These are phyloP conservation scores for Pichia paraexigua DNA, from an alignment of 805 yeast species.

Conservation along the genomic window DNA sequence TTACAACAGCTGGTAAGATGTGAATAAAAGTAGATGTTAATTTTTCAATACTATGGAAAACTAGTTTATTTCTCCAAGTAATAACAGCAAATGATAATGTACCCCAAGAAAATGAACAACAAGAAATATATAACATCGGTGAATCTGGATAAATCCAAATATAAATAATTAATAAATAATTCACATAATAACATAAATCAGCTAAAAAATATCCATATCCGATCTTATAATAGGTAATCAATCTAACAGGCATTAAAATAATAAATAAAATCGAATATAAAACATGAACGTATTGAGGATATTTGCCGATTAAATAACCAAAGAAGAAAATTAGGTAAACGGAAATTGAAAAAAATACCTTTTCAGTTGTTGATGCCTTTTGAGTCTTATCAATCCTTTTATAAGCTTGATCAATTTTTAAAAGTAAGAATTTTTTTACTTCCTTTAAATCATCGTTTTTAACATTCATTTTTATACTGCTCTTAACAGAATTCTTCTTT, in stretches of 20 bases:
- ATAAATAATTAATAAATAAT: slow-evolving; percentile 55
- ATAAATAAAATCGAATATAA: slow-evolving; percentile 57
- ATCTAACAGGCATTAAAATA: slow-evolving; percentile 74
- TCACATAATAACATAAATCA: slow-evolving; percentile 89
- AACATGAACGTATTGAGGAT: slow-evolving; percentile 70
- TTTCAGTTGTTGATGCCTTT: slow-evolving; percentile 54
- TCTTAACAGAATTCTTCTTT: slow-evolving; percentile 15
- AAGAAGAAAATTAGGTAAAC: slow-evolving; percentile 57
- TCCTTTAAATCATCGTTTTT: slow-evolving; percentile 23
- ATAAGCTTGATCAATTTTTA: slow-evolving; percentile 32
- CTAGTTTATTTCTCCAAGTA: slow-evolving; percentile 92
- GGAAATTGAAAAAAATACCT: slow-evolving; percentile 70
- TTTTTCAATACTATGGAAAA: slow-evolving; percentile 84
- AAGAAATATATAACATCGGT: slow-evolving; percentile 63
- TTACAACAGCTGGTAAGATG: slow-evolving; percentile 78
- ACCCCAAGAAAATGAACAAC: slow-evolving; percentile 83
- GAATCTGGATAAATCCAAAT: slow-evolving; percentile 82
- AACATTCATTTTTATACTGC: slow-evolving; percentile 16
- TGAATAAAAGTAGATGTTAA: slow-evolving; percentile 89
- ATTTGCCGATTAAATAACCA: slow-evolving; percentile 71
- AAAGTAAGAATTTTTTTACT: slow-evolving; percentile 17
- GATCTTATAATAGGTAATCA: slow-evolving; percentile 71
- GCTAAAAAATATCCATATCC: slow-evolving; percentile 84
- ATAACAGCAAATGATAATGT: slow-evolving; percentile 89
- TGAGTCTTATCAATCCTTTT: slow-evolving; percentile 29